Conservation (phyloP, 257 asterid species). For the Jaltomata sinuosa region DNA sequence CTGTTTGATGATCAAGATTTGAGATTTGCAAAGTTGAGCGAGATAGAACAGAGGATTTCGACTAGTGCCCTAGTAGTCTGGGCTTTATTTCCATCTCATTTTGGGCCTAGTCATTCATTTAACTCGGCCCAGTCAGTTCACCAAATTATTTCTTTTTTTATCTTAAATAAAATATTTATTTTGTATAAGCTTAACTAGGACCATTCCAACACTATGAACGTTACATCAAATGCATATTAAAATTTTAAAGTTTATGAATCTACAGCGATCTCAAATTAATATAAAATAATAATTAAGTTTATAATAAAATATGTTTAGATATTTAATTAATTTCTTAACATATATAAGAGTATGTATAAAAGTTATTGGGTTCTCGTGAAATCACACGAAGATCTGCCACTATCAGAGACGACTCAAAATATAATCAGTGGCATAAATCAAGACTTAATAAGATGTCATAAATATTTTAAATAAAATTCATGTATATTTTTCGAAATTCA, state of each 20-base stretch:
- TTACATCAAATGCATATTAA: not conserved
- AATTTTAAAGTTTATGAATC: not conserved
- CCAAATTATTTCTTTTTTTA: not conserved
- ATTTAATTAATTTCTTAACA: no score
- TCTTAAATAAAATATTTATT: not conserved
- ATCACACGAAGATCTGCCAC: not conserved
- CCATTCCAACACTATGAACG: not conserved
- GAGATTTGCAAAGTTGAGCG: not conserved
- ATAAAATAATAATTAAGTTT: not conserved
- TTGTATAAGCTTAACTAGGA: not conserved
- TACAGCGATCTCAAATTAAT: not conserved
- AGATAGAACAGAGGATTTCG: not conserved
- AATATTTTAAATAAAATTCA: not conserved
- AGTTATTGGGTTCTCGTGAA: not conserved
- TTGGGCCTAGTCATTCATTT: not conserved
- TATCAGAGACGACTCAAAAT: not conserved
- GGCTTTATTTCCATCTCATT: not conserved
- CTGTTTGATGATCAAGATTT: not conserved
- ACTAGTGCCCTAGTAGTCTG: not conserved
- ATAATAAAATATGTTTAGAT: not conserved
- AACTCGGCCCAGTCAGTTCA: not conserved
- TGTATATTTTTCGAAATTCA: no score
- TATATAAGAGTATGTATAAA: not conserved
- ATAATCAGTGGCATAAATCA: not conserved
- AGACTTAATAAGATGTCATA: not conserved